Evolutionary conservation across 202 grass and related monocot genomes (phyloP), one percentile per base, ranked within the genome.

Genomic region (Bolboschoenoplectus hybrid): DNA sequence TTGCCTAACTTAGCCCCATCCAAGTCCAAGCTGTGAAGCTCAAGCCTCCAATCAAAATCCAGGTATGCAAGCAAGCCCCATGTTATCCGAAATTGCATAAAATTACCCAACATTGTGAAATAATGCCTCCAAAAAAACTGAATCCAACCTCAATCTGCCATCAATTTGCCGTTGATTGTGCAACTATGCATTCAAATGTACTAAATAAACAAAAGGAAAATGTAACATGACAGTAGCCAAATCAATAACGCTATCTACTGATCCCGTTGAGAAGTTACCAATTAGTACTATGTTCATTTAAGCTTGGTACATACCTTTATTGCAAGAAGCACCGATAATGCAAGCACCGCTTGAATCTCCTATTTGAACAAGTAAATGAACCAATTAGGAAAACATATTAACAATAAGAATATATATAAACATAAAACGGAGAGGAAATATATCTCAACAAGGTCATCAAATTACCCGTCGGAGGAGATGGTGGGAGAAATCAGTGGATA

Each of bases 321-420:
- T 32, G 88, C 63, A 69, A 91, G 84, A 70, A 98, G 87, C 65
- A 90, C 87, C 3, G 92, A 89, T 82, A 94, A 98, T 19, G 84
- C 84, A 82, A 98, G 90, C 65, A 92, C 81, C 64, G 93, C 91
- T 84, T 98, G 96, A 63, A 98, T 93, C 88, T 98, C 96, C 97
- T 92, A 85, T 82, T 53, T 50, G 62, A 88, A 81, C 51, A 85
- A 85, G 55, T 9, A 63, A 82, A 82, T 41, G 65, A 56, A 43
- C 7, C 46, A 26, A 81, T 81, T 16, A 55, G 50, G 17, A 77
- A 81, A 40, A 51, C 10, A 62, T 7, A 50, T 2, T 1, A 7
- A 1, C 8, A 14, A 82, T 34, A 10, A 75, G 85, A n/a, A 77
- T 43, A 88, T 11, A 80, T 0, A 13, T 9, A 72, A 26, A 77